A percentile compares a stretch with the other conserved stretches of the same genome.
Conservation (phyloP, 1,284 basidiomycete species). For the Ganoderma resinaceum region DNA sequence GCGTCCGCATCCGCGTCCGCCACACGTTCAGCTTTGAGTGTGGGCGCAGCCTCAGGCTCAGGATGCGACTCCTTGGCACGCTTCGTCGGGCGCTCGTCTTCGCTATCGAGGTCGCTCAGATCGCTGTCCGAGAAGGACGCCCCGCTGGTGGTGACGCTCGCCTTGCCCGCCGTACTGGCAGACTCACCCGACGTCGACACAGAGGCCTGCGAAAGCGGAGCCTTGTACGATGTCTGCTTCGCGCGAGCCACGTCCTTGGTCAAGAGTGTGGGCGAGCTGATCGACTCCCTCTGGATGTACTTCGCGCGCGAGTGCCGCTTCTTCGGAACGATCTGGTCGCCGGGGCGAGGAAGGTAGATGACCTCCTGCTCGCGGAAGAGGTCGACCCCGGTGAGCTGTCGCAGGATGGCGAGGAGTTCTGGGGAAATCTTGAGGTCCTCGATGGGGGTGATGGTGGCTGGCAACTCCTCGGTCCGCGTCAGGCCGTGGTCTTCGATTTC, state of each 20-base stretch:
- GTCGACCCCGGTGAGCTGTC: slow-evolving; percentile 67
- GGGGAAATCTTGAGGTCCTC: slow-evolving; percentile 57
- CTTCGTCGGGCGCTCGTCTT: slow-evolving; percentile 25
- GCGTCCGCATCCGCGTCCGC: not conserved
- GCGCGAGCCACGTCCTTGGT: slow-evolving; percentile 12
- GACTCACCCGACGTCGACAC: slow-evolving; percentile 26
- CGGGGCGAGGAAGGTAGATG: slow-evolving; percentile 58
- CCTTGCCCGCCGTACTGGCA: slow-evolving; percentile 18
- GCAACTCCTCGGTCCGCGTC: slow-evolving; percentile 56
- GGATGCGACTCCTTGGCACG: slow-evolving; percentile 23
- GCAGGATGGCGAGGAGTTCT: slow-evolving; percentile 59
- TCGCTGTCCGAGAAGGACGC: slow-evolving; percentile 33
- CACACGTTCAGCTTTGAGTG: not conserved
- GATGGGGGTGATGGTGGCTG: slow-evolving; percentile 54
- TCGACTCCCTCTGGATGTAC: slow-evolving; percentile 33
- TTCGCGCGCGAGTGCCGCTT: slow-evolving; percentile 21
- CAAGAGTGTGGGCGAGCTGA: slow-evolving; percentile 39
- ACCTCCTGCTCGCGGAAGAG: slow-evolving; percentile 67
- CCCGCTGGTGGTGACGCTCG: slow-evolving; percentile 22
- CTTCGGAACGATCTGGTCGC: slow-evolving; percentile 36
- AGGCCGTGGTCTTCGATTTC: slow-evolving; percentile 65
- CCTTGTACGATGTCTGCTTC: slow-evolving; percentile 22
- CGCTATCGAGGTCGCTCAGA: slow-evolving; percentile 29
- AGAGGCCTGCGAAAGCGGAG: slow-evolving; percentile 35
- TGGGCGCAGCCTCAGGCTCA: not conserved